Base-by-base conservation (phyloP, 208 protist genomes). In the Vickermania ingenoplastis region DNA sequence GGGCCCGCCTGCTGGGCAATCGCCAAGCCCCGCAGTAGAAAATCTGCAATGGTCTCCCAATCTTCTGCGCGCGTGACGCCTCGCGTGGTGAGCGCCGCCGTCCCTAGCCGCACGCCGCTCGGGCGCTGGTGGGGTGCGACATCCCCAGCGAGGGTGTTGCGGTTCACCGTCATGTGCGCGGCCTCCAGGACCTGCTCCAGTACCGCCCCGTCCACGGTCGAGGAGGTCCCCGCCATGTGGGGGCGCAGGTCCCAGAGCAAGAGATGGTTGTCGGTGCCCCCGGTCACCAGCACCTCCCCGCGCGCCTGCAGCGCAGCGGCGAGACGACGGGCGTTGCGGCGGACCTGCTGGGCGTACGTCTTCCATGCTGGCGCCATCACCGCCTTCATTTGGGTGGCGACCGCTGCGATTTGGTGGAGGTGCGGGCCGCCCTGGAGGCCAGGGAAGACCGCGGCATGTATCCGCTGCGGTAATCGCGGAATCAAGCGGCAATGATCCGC, bases 401-500 rank as follows among this genome's bases (percentile, higher is more conserved):
- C 73, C 25, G 77, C 97, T 23, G 89, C 95, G 65, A 98, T 98
- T 45, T 79, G 73, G 65, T 98, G 61, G 55, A 98, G 92, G 73
- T 99, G 97, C 50, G 97, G 97, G 29, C 97, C 96, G 41, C 96
- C 97, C 79, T 99, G 96, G 45, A 88, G 67, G 2, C 59, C 58
- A 21, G 97, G 97, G 75, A 99, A 99, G 11, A 99, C 97, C 21
- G 96, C 91, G 52, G 71, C 65, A 73, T 99, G 97, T 66, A 99
- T 90, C 22, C 58, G 53, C 0, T 73, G 58, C 59, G 95, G 86
- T 4, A 92, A 54, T 49, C 94, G 77, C 11, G 63, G 25, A 54
- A 73, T 60, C 28, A 56, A 22, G 30, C 53, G 75, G 31, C 56
- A 64, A n/a, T 57, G 53, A 27, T 3, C 41, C 14, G 59, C 31